Percentiles rank a stretch among this genome's conserved stretches.
phyloP scores from a whole-genome alignment of 768 basidiomycete species.

The Amanita rubescens region DNA sequence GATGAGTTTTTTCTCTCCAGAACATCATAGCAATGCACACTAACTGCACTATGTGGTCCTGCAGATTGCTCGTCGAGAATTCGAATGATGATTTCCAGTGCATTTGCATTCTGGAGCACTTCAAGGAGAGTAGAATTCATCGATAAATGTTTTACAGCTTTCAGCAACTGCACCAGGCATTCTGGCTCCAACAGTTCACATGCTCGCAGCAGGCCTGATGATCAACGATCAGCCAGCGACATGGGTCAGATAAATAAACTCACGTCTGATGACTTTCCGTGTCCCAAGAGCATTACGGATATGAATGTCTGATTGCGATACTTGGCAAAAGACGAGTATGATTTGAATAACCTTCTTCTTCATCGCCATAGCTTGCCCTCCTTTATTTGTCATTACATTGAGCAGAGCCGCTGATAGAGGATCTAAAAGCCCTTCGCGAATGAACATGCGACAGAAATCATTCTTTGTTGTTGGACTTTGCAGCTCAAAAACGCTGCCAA shows the following conservation, averaged over 20 bases:
- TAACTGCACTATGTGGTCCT: constrained; percentile 73
- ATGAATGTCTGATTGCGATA: constrained; percentile 91
- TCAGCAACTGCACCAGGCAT: constrained; percentile 81
- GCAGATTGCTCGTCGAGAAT: constrained; percentile 77
- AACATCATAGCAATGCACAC: constrained; percentile 18
- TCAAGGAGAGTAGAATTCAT: constrained; percentile 90
- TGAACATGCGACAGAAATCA: constrained; percentile 98
- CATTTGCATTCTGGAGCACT: constrained; percentile 92
- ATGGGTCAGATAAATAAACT: constrained; percentile 23
- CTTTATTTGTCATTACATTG: constrained; percentile 76
- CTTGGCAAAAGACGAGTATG: constrained; percentile 86
- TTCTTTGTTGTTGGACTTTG: constrained; percentile 96
- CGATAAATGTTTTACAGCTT: constrained; percentile 93
- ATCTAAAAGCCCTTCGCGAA: constrained; percentile 89
- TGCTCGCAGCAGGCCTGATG: constrained; percentile 73
- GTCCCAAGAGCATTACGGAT: constrained; percentile 90
- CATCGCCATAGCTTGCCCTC: constrained; percentile 58
- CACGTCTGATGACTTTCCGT: constrained; percentile 82
- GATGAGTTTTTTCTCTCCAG: neutral
- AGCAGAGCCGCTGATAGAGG: constrained; percentile 86
- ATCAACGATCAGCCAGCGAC: neutral
- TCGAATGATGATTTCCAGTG: constrained; percentile 83
- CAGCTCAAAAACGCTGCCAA: constrained; percentile 91
- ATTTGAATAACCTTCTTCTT: constrained; percentile 89
- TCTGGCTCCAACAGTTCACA: constrained; percentile 86